Evolutionary conservation across 768 basidiomycete species (phyloP).

Genomic region (Artomyces pyxidatus): DNA sequence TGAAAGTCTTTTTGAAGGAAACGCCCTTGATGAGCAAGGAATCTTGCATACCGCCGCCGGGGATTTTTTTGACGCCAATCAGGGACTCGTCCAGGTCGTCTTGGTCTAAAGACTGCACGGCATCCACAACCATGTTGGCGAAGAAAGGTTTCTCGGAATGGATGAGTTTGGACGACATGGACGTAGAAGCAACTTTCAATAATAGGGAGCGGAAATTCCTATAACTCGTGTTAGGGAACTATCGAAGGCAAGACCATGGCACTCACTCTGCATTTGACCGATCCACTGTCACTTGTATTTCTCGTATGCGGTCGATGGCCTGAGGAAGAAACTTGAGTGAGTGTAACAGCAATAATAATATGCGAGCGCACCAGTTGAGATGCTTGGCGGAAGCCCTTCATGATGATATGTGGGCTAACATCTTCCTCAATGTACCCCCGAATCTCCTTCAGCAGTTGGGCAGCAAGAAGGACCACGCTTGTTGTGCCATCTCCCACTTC

Average conservation of each 20-base stretch:
- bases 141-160: slow-evolving; percentile 99
- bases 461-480: slow-evolving; percentile 89
- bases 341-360: slow-evolving; percentile 4
- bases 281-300: slow-evolving; percentile 85
- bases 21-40: slow-evolving; percentile 85
- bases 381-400: slow-evolving; percentile 91
- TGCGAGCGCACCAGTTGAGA: slow-evolving; percentile 64
- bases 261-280: slow-evolving; percentile 84
- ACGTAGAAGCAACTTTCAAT: slow-evolving; percentile 94
- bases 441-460: slow-evolving; percentile 91
- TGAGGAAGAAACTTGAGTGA: slow-evolving; percentile 23
- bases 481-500: slow-evolving; percentile 99
- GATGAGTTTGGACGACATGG: slow-evolving; percentile 99
- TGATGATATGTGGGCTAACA: slow-evolving; percentile 94
- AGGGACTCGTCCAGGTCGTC: slow-evolving; percentile 91
- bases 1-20: slow-evolving; percentile 99
- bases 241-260: background rate
- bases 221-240: background rate
- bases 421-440: slow-evolving; percentile 91
- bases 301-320: slow-evolving; percentile 82
- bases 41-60: slow-evolving; percentile 97
- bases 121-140: slow-evolving; percentile 97
- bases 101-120: slow-evolving; percentile 87
- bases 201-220: slow-evolving; percentile 92
- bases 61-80: slow-evolving; percentile 96